These are phyloP conservation scores for Penicillium sp. DNA, from an alignment of 2,329 filamentous ascomycete species.

Conservation along the genomic window DNA sequence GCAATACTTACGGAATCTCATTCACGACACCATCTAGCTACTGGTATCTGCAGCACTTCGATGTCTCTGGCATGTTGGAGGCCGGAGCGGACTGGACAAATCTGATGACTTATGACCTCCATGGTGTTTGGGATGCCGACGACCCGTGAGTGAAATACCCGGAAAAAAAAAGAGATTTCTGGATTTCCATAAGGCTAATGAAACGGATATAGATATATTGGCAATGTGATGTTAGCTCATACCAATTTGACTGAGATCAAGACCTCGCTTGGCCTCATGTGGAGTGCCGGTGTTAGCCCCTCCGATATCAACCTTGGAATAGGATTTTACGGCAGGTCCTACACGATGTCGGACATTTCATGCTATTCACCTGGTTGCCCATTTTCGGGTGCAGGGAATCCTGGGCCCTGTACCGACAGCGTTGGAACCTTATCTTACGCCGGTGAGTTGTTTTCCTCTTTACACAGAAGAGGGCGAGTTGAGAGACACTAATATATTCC, in stretches of 20 bases:
- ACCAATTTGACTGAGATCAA: constrained; percentile 33
- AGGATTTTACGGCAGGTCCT: constrained; percentile 26
- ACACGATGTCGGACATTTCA: constrained; percentile 18
- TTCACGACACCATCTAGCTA: constrained; percentile 12
- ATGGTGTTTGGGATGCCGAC: constrained; percentile 23
- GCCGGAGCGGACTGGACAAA: constrained; percentile 9
- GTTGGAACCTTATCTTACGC: constrained; percentile 18
- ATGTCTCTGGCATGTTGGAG: constrained; percentile 15
- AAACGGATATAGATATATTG: neutral
- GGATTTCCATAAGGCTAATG: neutral
- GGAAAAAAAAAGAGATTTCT: neutral
- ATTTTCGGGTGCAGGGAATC: constrained; percentile 16
- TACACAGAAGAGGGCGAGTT: neutral
- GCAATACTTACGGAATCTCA: neutral
- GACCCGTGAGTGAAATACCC: neutral
- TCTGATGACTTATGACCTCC: constrained; percentile 12
- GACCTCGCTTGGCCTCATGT: constrained; percentile 22
- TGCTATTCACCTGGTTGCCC: constrained; percentile 21
- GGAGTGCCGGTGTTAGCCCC: constrained; percentile 23
- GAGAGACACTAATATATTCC: neutral
- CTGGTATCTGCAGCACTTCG: constrained; percentile 22
- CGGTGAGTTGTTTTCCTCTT: neutral
- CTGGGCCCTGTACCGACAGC: constrained; percentile 17
- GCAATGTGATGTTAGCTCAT: constrained; percentile 20
- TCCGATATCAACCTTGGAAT: constrained; percentile 24